phyloP scores from a whole-genome alignment of 495 filamentous ascomycete species.

The Aspergillus saccharolyticus region DNA sequence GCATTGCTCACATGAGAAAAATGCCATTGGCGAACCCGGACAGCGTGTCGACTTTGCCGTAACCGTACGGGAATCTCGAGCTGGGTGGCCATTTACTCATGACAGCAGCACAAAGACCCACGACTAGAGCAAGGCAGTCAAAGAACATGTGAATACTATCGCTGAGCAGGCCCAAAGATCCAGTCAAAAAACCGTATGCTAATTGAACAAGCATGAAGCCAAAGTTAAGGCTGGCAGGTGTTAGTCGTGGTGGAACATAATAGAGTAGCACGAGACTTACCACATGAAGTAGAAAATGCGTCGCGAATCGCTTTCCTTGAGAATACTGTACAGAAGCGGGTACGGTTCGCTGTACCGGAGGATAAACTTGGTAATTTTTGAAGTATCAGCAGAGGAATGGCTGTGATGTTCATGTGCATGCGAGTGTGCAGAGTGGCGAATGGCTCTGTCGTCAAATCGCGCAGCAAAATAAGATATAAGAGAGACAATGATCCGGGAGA shows the following conservation, averaged over 20 bases:
- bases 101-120: constrained; percentile 90
- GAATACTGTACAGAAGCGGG: constrained; percentile 75
- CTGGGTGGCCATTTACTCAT: constrained; percentile 96
- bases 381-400: constrained; percentile 33
- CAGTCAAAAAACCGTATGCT: constrained; percentile 86
- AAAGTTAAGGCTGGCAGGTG: constrained; percentile 70
- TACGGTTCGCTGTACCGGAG: constrained; percentile 60
- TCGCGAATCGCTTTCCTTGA: constrained; percentile 88
- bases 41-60: constrained; percentile 93
- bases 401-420: constrained; percentile 42
- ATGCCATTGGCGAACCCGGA: constrained; percentile 96
- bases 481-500: constrained; percentile 28
- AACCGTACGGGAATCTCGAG: constrained; percentile 84
- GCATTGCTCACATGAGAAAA: constrained; percentile 71
- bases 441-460: constrained; percentile 33
- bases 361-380: constrained; percentile 60
- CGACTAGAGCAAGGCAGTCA: constrained; percentile 86
- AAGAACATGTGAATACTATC: constrained; percentile 99
- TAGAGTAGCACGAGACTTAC: constrained; percentile 43
- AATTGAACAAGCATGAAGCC: constrained; percentile 92
- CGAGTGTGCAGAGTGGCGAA: constrained; percentile 25
- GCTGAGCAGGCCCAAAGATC: constrained; percentile 87
- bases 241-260: constrained; percentile 13
- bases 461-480: constrained; percentile 32
- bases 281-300: constrained; percentile 96